Evolutionary conservation across 202 grass and related monocot species (phyloP), one percentile per base, ranked within the genome.

Genomic region (Panicum virgatum): DNA sequence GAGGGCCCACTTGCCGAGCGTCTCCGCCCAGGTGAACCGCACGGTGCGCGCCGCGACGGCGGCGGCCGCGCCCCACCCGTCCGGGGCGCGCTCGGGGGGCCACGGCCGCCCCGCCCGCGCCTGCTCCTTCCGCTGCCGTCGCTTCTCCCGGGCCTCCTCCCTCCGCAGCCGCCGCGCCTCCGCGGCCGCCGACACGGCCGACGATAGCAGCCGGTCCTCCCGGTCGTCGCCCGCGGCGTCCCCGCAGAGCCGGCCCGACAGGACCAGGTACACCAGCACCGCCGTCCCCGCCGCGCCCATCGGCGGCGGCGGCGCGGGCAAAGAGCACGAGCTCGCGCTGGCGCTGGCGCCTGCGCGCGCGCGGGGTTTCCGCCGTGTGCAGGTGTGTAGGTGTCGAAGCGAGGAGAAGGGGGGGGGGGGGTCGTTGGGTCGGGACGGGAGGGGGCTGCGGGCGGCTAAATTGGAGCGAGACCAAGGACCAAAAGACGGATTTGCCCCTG

Each of bases 1-100:
- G 69, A 97, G 89, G 43, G 94, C 59, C 94, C 94, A 97, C 81
- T 84, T 91, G 57, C 89, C 94, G 27, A 97, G 87, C 58, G 94
- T 97, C 86, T 97, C 84, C 9, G 68, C 77, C 82, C 88, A 97
- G 51, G 94, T 88, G 54, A 89, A 69, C 34, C 87, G 68, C 32
- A 97, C 79, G 51, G 94, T 88, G 66, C 84, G 64, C n/a, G 84
- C 89, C n/a, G 87, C 76, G 1, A 47, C 45, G 25, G 82, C 66
- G 3, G 72, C 89, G 0, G 89, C 91, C 74, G 93, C 78, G 44
- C 86, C 53, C 77, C 82, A 97, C 67, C 89, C 79, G 6, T 13
- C 66, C 18, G 91, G 94, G 0, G 91, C 64, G 37, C 83, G 87
- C 47, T 91, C 89, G 23, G 94, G n/a, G n/a, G n/a, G 94, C 92